Evolutionary conservation across 345 rosid species (phyloP).

Genomic region (Adansonia digitata): DNA sequence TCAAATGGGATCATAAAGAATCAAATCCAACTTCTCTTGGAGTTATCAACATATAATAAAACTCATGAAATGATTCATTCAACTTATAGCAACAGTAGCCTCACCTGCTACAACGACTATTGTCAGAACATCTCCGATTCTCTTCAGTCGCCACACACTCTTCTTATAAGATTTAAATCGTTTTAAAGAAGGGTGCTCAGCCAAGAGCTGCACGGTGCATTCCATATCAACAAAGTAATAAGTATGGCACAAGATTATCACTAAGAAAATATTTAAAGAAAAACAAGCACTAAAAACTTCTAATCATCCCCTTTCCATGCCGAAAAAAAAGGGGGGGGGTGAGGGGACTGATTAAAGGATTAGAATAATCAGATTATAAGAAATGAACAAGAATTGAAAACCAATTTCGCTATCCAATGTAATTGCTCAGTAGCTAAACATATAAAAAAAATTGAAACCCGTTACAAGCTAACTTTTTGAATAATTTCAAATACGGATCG

Average conservation of each 20-base stretch:
- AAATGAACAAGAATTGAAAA: not conserved
- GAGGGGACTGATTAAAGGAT: not conserved
- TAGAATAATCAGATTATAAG: not conserved
- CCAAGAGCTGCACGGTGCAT: conserved; percentile 61
- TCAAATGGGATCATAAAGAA: not conserved
- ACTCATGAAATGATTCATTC: not conserved
- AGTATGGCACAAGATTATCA: not conserved
- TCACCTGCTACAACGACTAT: conserved; percentile 81
- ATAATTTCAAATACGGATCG: not conserved
- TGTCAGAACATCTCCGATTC: conserved; percentile 77
- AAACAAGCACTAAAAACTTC: not conserved
- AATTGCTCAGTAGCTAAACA: not conserved
- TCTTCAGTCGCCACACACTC: conserved; percentile 50
- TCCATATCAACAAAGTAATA: not conserved
- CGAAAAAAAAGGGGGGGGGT: too few species aligned
- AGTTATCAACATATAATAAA: not conserved
- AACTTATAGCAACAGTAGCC: conserved; percentile 1
- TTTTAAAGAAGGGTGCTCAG: conserved; percentile 60
- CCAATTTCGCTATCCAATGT: not conserved
- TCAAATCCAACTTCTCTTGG: not conserved
- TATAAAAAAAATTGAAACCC: not conserved
- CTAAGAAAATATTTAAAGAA: not conserved
- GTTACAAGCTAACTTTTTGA: not conserved
- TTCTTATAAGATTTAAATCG: conserved; percentile 76
- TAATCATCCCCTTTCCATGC: not conserved